These are phyloP conservation scores for Solanum ossicruentum DNA, from an alignment of 257 asterid species.

Conservation along the genomic window DNA sequence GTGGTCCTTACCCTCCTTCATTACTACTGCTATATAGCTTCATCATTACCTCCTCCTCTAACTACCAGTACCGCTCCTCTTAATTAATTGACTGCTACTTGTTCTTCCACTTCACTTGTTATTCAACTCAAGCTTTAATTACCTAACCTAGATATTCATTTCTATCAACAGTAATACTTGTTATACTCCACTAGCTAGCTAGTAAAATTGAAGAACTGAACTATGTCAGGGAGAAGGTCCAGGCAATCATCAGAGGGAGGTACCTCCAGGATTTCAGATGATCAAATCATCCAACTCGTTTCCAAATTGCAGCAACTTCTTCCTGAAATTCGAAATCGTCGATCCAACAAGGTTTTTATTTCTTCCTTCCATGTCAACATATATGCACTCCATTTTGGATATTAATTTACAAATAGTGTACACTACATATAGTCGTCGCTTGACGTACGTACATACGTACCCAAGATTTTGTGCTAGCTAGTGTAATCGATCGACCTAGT, in stretches of 20 bases:
- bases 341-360: slow-evolving; percentile 35
- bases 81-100: background rate
- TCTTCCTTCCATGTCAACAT: background rate
- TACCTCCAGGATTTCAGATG: slow-evolving; percentile 44
- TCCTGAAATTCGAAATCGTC: slow-evolving; percentile 57
- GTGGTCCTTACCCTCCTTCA: slow-evolving; percentile 10
- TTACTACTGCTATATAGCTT: background rate
- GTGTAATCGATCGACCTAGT: background rate
- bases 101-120: background rate
- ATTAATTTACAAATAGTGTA: background rate
- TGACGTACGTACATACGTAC: too few relatives aligned
- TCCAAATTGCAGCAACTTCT: slow-evolving; percentile 62
- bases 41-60: background rate
- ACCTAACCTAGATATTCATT: too few relatives aligned
- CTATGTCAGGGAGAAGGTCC: slow-evolving; percentile 60
- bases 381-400: background rate
- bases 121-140: background rate
- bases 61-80: background rate
- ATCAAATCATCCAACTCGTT: slow-evolving; percentile 55
- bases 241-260: slow-evolving; percentile 24
- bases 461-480: background rate
- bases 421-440: too few relatives aligned
- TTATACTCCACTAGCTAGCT: background rate
- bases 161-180: background rate
- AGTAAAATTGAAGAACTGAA: background rate